Evolutionary conservation across 225 moss, liverwort and hornwort species (phyloP), one percentile per base, ranked within the genome.

Genomic region (Bryum argenteum): DNA sequence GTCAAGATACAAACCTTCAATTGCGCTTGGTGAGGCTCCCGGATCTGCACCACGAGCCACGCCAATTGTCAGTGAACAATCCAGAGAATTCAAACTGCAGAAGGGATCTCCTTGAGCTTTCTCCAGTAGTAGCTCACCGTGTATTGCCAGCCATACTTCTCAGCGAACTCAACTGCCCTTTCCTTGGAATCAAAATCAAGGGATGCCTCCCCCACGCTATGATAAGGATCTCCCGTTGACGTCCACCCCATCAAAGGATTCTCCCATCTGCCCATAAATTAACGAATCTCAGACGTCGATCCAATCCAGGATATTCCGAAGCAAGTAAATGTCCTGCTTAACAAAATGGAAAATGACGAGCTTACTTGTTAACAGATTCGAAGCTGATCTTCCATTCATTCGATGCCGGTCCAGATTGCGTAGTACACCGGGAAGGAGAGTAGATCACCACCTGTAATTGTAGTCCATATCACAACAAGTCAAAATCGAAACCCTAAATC

Each of bases 211-310:
- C 98, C 98, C 43, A 92, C 92, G 39, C 55, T 81, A 9, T 81
- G 75, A 60, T 92, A 94, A 47, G 98, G 92, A 81, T 98, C 98
- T 71, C 98, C 94, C 14, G 98, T 94, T 42, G 98, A 98, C 12
- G 98, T 98, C 98, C 98, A 98, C 26, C 98, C 98, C 98, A 98
- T 98, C 74, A 98, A 84, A 42, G 98, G 98, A 73, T 98, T 98
- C 73, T 98, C 98, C 98, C 98, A 98, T 80, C 97, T 98, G 65
- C 14, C 57, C 81, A 80, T 28, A 67, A n/a, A n/a, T n/a, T n/a
- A n/a, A n/a, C n/a, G n/a, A n/a, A n/a, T n/a, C n/a, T n/a, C n/a
- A 33, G 7, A 33, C 33, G 33, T 33, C 33, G 10, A 13, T 5
- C 48, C 6, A 15, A 15, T 48, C 11, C 17, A 21, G 28, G 47